A percentile compares a stretch with the other conserved stretches of the same genome.
phyloP scores from a whole-genome alignment of 2,329 filamentous ascomycete species.

The Phoma sp. region DNA sequence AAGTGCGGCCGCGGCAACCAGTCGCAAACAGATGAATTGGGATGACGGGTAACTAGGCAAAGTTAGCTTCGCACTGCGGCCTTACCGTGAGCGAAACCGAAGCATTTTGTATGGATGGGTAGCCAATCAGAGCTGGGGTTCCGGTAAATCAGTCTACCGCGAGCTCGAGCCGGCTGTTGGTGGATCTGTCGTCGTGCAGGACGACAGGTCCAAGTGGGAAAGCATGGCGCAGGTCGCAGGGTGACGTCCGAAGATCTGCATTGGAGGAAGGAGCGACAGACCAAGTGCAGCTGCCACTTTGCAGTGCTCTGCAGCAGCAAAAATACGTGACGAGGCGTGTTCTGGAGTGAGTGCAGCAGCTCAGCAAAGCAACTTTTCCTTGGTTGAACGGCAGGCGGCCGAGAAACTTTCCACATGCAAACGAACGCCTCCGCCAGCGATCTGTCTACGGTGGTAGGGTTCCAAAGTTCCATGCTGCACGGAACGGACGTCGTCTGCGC shows the following conservation, averaged over 20 bases:
- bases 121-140: constrained; percentile 3
- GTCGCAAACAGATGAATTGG: constrained; percentile 10
- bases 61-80: constrained; percentile 8
- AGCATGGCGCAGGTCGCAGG: neutral
- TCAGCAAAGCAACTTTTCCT: constrained; percentile 4
- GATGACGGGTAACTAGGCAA: constrained; percentile 5
- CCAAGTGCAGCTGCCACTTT: neutral
- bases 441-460: constrained; percentile 13
- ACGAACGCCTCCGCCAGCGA: constrained; percentile 10
- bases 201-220: constrained; percentile 15
- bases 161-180: constrained; percentile 14
- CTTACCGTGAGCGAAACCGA: constrained; percentile 6
- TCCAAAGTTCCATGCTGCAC: constrained; percentile 12
- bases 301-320: neutral
- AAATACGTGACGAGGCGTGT: neutral
- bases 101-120: neutral
- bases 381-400: constrained; percentile 1
- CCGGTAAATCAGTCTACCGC: constrained; percentile 9
- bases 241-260: constrained; percentile 17
- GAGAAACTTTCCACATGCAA: constrained; percentile 17
- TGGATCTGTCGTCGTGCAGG: constrained; percentile 17
- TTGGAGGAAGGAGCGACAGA: constrained; percentile 6
- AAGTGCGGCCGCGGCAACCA: constrained; percentile 10
- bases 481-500: constrained; percentile 13
- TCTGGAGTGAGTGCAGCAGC: neutral